Percentiles rank a stretch among this genome's conserved stretches.
Evolutionary conservation across 371 early-diverging fungal genomes (phyloP).

Genomic region (Saksenaea oblongispora): DNA sequence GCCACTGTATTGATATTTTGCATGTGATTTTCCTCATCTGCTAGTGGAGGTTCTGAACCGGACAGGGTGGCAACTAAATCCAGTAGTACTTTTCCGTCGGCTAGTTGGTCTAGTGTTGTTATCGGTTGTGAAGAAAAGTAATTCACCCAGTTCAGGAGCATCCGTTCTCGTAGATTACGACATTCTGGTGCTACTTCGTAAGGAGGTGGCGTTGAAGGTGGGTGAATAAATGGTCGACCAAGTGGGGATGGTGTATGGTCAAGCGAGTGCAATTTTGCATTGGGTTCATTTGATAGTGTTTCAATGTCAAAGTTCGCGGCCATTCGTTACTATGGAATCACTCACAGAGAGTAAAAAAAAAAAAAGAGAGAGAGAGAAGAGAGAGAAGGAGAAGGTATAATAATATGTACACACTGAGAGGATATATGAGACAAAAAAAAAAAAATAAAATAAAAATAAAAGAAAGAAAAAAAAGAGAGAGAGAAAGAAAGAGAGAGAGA

Average conservation of each 20-base stretch:
- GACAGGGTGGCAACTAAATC: not conserved
- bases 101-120: slow-evolving; percentile 5
- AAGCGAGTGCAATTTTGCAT: slow-evolving; percentile 5
- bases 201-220: slow-evolving; percentile 11
- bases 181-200: slow-evolving; percentile 7
- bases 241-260: slow-evolving; percentile 12
- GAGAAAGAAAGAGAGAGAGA: too few species aligned
- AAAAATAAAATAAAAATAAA: slow-evolving; percentile 1
- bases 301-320: slow-evolving; percentile 19
- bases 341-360: not conserved
- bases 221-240: slow-evolving; percentile 9
- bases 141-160: slow-evolving; percentile 18
- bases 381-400: not conserved
- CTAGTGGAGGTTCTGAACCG: not conserved
- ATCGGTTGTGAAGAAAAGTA: not conserved
- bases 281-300: slow-evolving; percentile 11
- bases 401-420: slow-evolving; percentile 5
- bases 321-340: slow-evolving; percentile 9
- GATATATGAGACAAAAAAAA: not conserved
- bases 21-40: slow-evolving; percentile 1
- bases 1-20: not conserved
- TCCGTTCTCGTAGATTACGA: slow-evolving; percentile 19
- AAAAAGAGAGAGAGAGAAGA: not conserved
- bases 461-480: not conserved
- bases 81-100: slow-evolving; percentile 2